Base-by-base conservation (phyloP, 1,139 yeast species). In the Debaryomyces sp. region DNA sequence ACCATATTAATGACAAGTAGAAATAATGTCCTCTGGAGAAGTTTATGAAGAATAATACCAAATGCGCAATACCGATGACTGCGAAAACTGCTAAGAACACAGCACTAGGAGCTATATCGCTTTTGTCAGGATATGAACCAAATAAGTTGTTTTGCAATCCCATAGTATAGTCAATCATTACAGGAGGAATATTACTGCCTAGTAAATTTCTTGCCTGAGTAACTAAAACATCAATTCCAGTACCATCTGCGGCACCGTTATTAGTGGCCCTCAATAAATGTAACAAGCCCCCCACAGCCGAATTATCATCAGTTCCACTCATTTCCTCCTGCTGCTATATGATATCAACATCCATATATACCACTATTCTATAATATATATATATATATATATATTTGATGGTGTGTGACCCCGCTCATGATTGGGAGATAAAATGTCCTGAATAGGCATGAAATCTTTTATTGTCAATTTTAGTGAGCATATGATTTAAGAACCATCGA, bases 11-110 rank as follows among this genome's bases (percentile, higher is more conserved):
- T 6, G 71, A 64, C 17, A 72, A 53, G 58, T 62, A 68, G 51
- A 73, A 74, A 48, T 64, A 56, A 54, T 74, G 79, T 5, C 73
- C 69, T 37, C 79, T 59, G 3, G 68, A 54, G 12, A 50, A 51
- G 51, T 74, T 73, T 37, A 72, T 54, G 6, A 55, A 33, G 45
- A 69, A 73, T 13, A 74, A 58, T 1, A 46, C 32, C 6, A 64
- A 48, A 49, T 74, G 78, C 2, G 59, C 13, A 9, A 71, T 3
- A 47, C 59, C 52, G 1, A 71, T 41, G 1, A 72, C 34, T 1
- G 54, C 66, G 51, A 70, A 73, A 2, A 64, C 55, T 1, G 57
- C 72, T 0, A 67, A 60, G 55, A 73, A 73, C 6, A 70, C 58
- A 9, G 63, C 58, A 39, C 64, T 59, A 1, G 78, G 77, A 0